Percentiles rank a stretch among this genome's conserved stretches.
Evolutionary conservation across 1,284 basidiomycete genomes (phyloP).

Genomic region (Ceratobasidium sp.): DNA sequence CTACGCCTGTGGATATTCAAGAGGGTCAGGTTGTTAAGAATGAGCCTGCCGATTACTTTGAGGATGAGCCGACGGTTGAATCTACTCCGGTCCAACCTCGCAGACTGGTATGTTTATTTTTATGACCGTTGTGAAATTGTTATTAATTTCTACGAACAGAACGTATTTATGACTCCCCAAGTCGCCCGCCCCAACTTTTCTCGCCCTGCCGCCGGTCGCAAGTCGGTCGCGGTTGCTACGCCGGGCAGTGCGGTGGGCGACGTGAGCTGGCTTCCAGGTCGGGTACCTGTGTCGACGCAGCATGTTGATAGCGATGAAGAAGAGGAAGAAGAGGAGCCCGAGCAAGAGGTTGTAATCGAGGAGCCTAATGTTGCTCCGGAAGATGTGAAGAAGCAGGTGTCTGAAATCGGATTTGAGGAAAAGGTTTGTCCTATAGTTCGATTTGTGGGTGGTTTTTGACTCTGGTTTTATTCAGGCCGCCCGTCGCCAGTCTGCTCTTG

Average conservation of each 20-base stretch:
- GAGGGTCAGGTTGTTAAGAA: constrained; percentile 2
- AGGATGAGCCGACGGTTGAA: constrained; percentile 10
- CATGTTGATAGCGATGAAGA: constrained; percentile 38
- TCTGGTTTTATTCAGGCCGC: constrained; percentile 16
- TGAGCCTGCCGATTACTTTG: constrained; percentile 4
- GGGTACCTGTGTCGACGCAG: constrained; percentile 32
- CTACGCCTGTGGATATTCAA: constrained; percentile 1
- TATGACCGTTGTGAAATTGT: neutral
- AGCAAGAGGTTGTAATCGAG: neutral
- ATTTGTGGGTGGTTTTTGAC: neutral
- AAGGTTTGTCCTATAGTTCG: constrained; percentile 5
- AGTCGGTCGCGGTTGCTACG: constrained; percentile 37
- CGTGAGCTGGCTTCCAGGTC: constrained; percentile 42
- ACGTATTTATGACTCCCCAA: constrained; percentile 45
- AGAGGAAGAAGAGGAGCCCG: neutral
- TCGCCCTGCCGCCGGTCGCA: constrained; percentile 32
- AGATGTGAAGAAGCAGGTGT: neutral
- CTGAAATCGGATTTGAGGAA: constrained; percentile 28
- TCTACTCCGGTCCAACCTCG: constrained; percentile 33
- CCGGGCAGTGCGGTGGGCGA: constrained; percentile 7
- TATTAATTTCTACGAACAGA: neutral
- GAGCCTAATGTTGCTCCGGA: neutral
- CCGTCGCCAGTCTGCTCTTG: constrained; percentile 43
- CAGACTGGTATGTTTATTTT: constrained; percentile 17
- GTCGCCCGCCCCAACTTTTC: constrained; percentile 37